Evolutionary conservation across 352 stramenopile genomes (phyloP).

Genomic region (Globisporangium uncinulatum): DNA sequence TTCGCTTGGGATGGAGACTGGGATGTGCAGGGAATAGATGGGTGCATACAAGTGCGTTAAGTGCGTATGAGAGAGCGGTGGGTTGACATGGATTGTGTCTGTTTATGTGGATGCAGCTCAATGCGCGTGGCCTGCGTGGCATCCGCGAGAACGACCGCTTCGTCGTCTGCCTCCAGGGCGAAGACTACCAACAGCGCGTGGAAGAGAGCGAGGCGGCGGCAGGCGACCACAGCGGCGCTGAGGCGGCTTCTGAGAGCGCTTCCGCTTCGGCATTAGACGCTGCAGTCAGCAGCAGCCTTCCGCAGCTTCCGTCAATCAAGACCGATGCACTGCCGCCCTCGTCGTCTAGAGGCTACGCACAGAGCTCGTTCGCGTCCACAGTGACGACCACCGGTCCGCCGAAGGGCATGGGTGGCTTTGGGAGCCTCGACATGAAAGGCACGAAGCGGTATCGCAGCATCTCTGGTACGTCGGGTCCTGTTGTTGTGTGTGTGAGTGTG

Average conservation of each 20-base stretch:
- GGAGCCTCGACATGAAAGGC: slow-evolving; percentile 42
- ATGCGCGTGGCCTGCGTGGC: slow-evolving; percentile 61
- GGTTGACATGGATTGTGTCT: too few species aligned
- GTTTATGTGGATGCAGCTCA: slow-evolving; percentile 27
- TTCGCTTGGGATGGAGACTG: too few species aligned
- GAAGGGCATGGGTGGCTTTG: slow-evolving; percentile 19
- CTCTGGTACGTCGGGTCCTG: slow-evolving; percentile 17
- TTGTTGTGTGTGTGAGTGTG: not conserved
- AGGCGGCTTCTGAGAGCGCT: not conserved
- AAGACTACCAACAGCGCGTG: slow-evolving; percentile 55
- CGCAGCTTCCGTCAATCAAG: not conserved
- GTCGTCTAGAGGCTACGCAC: slow-evolving; percentile 6
- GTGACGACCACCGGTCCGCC: slow-evolving; percentile 11
- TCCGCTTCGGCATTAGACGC: not conserved
- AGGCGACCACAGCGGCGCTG: not conserved
- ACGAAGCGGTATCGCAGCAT: slow-evolving; percentile 75
- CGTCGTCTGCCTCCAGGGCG: slow-evolving; percentile 58
- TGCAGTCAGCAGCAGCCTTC: not conserved
- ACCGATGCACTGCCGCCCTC: not conserved
- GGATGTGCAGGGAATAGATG: too few species aligned
- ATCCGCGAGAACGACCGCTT: slow-evolving; percentile 78
- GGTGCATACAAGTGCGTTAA: too few species aligned
- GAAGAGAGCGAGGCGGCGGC: slow-evolving; percentile 3
- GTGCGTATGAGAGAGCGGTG: too few species aligned
- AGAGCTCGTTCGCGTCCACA: slow-evolving; percentile 7